Evolutionary conservation across 495 filamentous ascomycete genomes (phyloP), one percentile per base, ranked within the genome.

Genomic region (Trypethelium eluteriae): DNA sequence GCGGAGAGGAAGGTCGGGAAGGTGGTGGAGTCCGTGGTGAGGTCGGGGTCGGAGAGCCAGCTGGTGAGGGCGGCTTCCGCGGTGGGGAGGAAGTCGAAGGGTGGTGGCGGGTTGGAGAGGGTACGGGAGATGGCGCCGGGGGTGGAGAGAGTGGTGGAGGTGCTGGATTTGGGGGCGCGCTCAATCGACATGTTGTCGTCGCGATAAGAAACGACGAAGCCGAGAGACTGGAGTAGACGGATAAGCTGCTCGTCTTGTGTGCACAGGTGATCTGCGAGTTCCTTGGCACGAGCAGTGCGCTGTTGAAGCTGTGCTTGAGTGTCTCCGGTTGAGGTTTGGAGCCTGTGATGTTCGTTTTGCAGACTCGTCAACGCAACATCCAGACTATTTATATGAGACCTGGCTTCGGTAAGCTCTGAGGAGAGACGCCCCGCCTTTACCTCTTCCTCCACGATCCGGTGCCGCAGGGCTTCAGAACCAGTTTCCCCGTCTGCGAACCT

Each of bases 221-320:
- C 92, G 2, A 98, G 79, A 39, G 89, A 84, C 72, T 96, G 92
- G 1, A 99, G 83, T 56, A 99, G 85, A 44, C 84, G 83, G 44
- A 84, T 84, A 3, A 95, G 77, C 53, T 88, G 86, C 69, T 91
- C 87, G 65, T 92, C 89, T 62, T 94, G 90, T 2, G 84, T 76
- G 67, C 89, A 90, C 6, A 97, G 81, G 38, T 88, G 83, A 68
- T 89, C 88, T 34, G 92, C 93, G 10, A 97, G 79, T 66, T 97
- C 90, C 70, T 91, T 89, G 6, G 89, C 86, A 53, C 84, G 87
- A 39, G 75, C 74, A 38, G 85, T 88, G 36, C 90, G 88, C 61
- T 83, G 80, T 62, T 89, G 83, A 14, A 87, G 79, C 50, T 84
- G 82, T 34, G 71, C 72, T 18, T 57, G 69, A 35, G 71, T 63